Percentiles rank a stretch among this genome's conserved stretches.
phyloP scores from a whole-genome alignment of 176 grass and related monocot genomes.

The Aegilops longissima region DNA sequence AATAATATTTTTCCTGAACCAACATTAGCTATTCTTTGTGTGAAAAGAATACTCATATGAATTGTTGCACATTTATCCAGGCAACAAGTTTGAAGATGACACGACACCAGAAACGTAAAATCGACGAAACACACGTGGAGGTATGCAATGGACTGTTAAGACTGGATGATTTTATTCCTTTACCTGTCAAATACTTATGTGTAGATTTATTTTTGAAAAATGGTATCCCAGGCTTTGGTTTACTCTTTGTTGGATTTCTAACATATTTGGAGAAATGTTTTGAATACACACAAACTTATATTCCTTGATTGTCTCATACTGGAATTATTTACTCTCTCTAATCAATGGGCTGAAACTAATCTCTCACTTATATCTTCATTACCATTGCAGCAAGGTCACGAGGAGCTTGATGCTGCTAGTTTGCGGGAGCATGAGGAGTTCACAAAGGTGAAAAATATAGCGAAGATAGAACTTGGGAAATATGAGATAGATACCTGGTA shows the following conservation, averaged over 20 bases:
- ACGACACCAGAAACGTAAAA: slow-evolving; percentile 92
- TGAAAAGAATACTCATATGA: not conserved
- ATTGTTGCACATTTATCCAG: slow-evolving; percentile 49
- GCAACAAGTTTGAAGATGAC: slow-evolving; percentile 99
- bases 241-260: slow-evolving; percentile 1
- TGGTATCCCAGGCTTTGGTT: not conserved
- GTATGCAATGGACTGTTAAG: slow-evolving; percentile 47
- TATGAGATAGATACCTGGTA: slow-evolving; percentile 99
- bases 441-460: slow-evolving; percentile 99
- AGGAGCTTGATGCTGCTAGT: slow-evolving; percentile 96
- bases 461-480: slow-evolving; percentile 96
- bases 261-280: not conserved
- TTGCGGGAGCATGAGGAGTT: slow-evolving; percentile 97
- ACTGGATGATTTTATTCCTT: slow-evolving; percentile 13
- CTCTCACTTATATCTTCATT: not conserved
- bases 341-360: slow-evolving; percentile 25
- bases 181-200: not conserved
- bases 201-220: slow-evolving; percentile 21
- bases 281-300: not conserved
- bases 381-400: slow-evolving; percentile 69
- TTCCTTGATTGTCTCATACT: slow-evolving; percentile 2
- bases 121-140: slow-evolving; percentile 98
- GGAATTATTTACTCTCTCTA: not conserved
- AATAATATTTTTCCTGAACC: not conserved
- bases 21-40: not conserved